A percentile compares a stretch with the other conserved stretches of the same genome.
Conservation (phyloP, 495 filamentous ascomycete species). For the Aspergillus nidulans region DNA sequence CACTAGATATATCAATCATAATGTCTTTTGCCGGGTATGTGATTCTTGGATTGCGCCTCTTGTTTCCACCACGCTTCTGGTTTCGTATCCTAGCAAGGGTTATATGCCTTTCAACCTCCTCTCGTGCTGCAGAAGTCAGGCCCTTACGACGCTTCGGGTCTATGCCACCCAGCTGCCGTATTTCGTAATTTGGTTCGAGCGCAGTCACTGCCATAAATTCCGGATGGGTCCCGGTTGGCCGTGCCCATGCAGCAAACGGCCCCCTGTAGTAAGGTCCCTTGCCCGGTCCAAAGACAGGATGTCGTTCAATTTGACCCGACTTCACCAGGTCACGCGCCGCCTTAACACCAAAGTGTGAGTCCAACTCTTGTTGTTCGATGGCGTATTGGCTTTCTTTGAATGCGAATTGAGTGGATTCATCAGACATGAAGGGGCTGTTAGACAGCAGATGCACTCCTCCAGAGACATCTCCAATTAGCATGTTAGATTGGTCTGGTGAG, state of each 20-base stretch:
- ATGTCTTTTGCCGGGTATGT: neutral
- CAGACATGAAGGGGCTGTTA: conserved; percentile 28
- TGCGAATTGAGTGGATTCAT: conserved; percentile 14
- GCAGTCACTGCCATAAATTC: conserved; percentile 16
- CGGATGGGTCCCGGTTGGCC: conserved; percentile 17
- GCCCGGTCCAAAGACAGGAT: conserved; percentile 41
- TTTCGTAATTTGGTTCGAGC: conserved; percentile 19
- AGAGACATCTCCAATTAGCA: conserved; percentile 72
- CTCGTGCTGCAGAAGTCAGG: conserved; percentile 17
- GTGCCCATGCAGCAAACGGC: conserved; percentile 43
- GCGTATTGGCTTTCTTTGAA: neutral
- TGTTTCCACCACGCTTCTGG: conserved; percentile 7
- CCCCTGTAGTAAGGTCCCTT: conserved; percentile 43
- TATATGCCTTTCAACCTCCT: conserved; percentile 19
- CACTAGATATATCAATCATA: conserved; percentile 15
- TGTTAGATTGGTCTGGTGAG: conserved; percentile 62
- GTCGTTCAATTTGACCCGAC: conserved; percentile 33
- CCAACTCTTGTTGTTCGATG: neutral
- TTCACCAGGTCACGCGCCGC: conserved; percentile 26
- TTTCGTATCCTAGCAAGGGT: conserved; percentile 29
- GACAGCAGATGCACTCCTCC: conserved; percentile 69
- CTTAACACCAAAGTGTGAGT: conserved; percentile 24
- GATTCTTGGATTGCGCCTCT: conserved; percentile 13
- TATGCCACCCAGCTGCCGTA: conserved; percentile 29
- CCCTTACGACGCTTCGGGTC: conserved; percentile 18